Evolutionary conservation across 208 protist genomes (phyloP).

Genomic region (Crithidia fasciculata): DNA sequence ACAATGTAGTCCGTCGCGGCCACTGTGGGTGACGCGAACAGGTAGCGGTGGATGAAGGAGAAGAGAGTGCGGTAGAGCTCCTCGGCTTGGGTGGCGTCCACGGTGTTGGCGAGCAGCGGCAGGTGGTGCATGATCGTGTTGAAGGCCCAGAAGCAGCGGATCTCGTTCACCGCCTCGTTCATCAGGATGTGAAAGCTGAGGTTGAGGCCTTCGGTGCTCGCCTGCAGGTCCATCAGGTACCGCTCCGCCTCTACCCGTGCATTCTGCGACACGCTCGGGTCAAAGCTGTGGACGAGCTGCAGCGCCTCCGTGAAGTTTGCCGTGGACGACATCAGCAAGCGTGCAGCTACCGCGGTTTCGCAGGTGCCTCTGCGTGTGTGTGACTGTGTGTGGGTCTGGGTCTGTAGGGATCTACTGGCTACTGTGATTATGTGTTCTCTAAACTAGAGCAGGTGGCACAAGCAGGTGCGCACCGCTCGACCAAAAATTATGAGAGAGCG

Average conservation of each 20-base stretch:
- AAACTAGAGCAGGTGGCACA: too few species aligned
- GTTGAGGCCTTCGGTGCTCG: slow-evolving; percentile 64
- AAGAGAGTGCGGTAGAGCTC: slow-evolving; percentile 74
- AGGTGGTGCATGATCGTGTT: slow-evolving; percentile 83
- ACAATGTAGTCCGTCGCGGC: slow-evolving; percentile 59
- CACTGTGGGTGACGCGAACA: slow-evolving; percentile 22
- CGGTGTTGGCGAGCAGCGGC: slow-evolving; percentile 36
- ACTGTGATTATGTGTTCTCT: too few species aligned
- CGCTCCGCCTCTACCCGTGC: slow-evolving; percentile 63
- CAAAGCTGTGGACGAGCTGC: slow-evolving; percentile 62
- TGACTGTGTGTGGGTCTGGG: not conserved
- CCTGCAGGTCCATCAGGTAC: slow-evolving; percentile 74
- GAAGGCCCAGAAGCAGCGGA: slow-evolving; percentile 85
- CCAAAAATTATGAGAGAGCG: too few species aligned
- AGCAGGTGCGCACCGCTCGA: too few species aligned
- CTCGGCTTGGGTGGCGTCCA: slow-evolving; percentile 47
- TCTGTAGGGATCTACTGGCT: too few species aligned
- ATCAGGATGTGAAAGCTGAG: slow-evolving; percentile 74
- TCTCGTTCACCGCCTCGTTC: slow-evolving; percentile 61
- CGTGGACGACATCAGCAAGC: slow-evolving; percentile 34
- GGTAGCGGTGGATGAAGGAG: slow-evolving; percentile 70
- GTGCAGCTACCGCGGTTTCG: too few species aligned
- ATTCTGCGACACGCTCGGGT: slow-evolving; percentile 34
- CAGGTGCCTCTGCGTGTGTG: not conserved
- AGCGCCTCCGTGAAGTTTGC: slow-evolving; percentile 69